Conservation (phyloP, 2,329 filamentous ascomycete genomes). For the Plectosphaerella sp. region DNA sequence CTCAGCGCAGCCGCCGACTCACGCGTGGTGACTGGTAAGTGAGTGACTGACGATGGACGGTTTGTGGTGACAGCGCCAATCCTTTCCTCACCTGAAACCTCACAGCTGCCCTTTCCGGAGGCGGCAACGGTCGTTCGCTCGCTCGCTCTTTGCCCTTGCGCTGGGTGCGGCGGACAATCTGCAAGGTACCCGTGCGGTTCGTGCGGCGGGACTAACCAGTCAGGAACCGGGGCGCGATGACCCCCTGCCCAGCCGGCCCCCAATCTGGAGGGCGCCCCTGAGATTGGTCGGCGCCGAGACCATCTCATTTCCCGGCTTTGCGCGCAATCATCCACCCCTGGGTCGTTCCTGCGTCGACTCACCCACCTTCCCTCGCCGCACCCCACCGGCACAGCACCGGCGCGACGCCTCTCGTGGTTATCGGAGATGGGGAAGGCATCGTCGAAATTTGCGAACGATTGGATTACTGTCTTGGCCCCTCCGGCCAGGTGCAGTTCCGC, state of each 20-base stretch:
- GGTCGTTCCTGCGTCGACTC: too few relatives aligned
- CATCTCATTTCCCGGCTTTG: not conserved
- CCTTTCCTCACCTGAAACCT: slow-evolving; percentile 1
- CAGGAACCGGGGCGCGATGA: not conserved
- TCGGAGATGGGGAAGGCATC: too few relatives aligned
- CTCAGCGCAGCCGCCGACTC: too few relatives aligned
- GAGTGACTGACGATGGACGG: not conserved
- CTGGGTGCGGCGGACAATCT: not conserved
- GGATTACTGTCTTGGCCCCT: too few relatives aligned
- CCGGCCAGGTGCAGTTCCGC: too few relatives aligned
- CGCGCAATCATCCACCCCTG: too few relatives aligned
- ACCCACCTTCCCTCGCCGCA: too few relatives aligned
- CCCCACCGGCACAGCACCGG: too few relatives aligned
- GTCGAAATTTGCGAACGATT: too few relatives aligned
- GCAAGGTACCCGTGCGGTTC: slow-evolving; percentile 3
- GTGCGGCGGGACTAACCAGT: not conserved
- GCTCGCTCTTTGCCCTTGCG: not conserved
- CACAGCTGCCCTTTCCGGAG: not conserved
- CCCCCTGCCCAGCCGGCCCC: not conserved
- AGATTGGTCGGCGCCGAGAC: not conserved
- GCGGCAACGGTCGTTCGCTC: not conserved
- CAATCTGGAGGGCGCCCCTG: not conserved
- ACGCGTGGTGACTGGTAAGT: not conserved
- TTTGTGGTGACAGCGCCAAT: not conserved
- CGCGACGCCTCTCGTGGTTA: too few relatives aligned